Base-by-base conservation (phyloP, 2,329 filamentous ascomycete species). In the Incumbomyces delicatus region DNA sequence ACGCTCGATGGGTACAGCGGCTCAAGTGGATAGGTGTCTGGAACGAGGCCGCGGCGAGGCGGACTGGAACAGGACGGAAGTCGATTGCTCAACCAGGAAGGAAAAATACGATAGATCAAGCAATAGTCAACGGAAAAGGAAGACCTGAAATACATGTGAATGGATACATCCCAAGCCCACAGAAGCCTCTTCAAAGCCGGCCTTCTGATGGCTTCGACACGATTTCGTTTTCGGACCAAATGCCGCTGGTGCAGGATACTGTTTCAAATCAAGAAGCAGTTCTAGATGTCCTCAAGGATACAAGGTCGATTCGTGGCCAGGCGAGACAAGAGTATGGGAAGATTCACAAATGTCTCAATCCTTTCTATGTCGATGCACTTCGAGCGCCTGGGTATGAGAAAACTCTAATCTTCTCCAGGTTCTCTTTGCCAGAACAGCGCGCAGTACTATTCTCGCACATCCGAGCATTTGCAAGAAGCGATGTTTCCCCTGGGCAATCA, bases 281-380 rank as follows among this genome's bases (percentile, higher is more conserved):
- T 20, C 66, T 95, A 41, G 75, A 76, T 29, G 77, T 88, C 1
- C 71, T 96, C 48, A 76, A 80, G 47, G 75, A 75, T 27, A 82
- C 81, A 22, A 80, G 75, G 58, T 96, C 90, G 40, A 78, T 94
- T 42, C 76, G 92, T 35, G 92, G 90, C 3, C 78, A 81, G 57
- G 92, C 92, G 37, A 78, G 89, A 51, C 80, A 92, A 57, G 89
- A 96, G 64, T 98, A 89, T 61, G 90, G 85, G 13, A 94, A 84
- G 62, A 74, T 96, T 12, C 94, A 96, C 64, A 83, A 81, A n/a
- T 85, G 86, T 3, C 66, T 98, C 55, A 85, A 82, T 10, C 89
- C 89, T 0, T 90, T 94, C 57, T 98, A 96, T 66, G 78, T 80
- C 53, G 87, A 98, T 62, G 76, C 96, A 35, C 79, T 77, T 31